A percentile compares a stretch with the other conserved stretches of the same genome.
Evolutionary conservation across 805 yeast genomes (phyloP).

Genomic region (Yamadazyma sp.): DNA sequence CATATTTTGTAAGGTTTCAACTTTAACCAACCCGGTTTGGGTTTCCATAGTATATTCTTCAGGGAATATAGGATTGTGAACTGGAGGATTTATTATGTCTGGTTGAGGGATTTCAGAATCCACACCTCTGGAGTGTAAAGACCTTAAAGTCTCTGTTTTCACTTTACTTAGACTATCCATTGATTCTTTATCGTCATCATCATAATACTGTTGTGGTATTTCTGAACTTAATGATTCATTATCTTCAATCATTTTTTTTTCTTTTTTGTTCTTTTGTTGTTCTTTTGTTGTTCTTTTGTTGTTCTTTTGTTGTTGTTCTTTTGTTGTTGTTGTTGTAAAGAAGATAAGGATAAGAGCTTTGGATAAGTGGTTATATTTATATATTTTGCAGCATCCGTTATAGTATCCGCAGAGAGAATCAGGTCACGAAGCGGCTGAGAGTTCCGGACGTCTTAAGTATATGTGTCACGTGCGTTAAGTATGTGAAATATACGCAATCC

Average conservation of each 20-base stretch:
- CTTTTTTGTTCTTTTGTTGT: too few species aligned
- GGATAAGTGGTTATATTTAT: too few species aligned
- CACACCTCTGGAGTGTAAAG: conserved; percentile 63
- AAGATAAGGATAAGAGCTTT: too few species aligned
- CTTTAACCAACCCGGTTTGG: conserved; percentile 82
- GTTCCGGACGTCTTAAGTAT: too few species aligned
- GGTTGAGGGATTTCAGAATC: conserved; percentile 51
- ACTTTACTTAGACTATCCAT: conserved; percentile 10
- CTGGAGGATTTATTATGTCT: conserved; percentile 45
- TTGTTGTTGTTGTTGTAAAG: too few species aligned
- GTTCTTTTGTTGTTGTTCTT: too few species aligned
- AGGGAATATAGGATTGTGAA: conserved; percentile 75
- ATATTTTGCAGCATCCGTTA: too few species aligned
- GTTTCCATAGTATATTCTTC: conserved; percentile 92
- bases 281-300: too few species aligned
- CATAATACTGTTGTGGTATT: conserved; percentile 9
- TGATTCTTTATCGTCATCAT: conserved; percentile 10
- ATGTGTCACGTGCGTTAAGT: too few species aligned
- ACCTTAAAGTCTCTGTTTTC: conserved; percentile 71
- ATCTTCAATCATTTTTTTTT: conserved; percentile 1
- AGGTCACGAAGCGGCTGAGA: too few species aligned
- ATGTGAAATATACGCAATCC: too few species aligned
- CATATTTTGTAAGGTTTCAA: conserved; percentile 60
- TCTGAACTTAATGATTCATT: conserved; percentile 1
- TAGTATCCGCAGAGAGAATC: too few species aligned